phyloP scores from a whole-genome alignment of 2,329 filamentous ascomycete genomes.

The Chlorencoelia australis region DNA sequence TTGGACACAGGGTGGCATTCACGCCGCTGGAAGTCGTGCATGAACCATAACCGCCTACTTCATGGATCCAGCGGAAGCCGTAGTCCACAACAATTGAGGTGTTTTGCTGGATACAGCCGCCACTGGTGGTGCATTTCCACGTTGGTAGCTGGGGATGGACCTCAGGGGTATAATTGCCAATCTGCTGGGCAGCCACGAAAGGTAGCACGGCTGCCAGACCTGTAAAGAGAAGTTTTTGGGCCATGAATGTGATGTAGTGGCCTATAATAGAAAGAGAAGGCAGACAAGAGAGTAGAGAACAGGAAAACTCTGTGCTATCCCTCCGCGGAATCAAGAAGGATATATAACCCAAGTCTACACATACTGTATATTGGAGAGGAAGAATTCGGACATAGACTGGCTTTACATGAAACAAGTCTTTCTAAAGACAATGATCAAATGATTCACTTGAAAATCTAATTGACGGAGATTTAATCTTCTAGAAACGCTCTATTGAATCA shows the following conservation, averaged over 20 bases:
- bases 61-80: constrained; percentile 28
- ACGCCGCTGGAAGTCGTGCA: constrained; percentile 28
- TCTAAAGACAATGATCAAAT: too few relatives aligned
- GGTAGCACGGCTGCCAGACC: neutral
- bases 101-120: constrained; percentile 35
- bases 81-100: constrained; percentile 42
- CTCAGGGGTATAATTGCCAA: constrained; percentile 33
- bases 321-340: too few relatives aligned
- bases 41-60: constrained; percentile 26
- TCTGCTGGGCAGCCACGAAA: constrained; percentile 28
- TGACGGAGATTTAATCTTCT: too few relatives aligned
- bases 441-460: too few relatives aligned
- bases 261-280: too few relatives aligned
- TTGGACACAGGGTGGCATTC: constrained; percentile 38
- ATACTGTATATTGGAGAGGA: too few relatives aligned
- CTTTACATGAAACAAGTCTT: too few relatives aligned
- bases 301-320: too few relatives aligned
- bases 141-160: constrained; percentile 38
- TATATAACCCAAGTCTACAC: too few relatives aligned
- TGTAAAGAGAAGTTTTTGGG: neutral
- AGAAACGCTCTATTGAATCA: too few relatives aligned
- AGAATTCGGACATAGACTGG: too few relatives aligned
- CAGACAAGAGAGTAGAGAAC: too few relatives aligned
- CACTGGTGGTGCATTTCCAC: constrained; percentile 4
- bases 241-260: neutral